Evolutionary conservation across 176 grass and related monocot genomes (phyloP).

Genomic region (Lolium rigidum): DNA sequence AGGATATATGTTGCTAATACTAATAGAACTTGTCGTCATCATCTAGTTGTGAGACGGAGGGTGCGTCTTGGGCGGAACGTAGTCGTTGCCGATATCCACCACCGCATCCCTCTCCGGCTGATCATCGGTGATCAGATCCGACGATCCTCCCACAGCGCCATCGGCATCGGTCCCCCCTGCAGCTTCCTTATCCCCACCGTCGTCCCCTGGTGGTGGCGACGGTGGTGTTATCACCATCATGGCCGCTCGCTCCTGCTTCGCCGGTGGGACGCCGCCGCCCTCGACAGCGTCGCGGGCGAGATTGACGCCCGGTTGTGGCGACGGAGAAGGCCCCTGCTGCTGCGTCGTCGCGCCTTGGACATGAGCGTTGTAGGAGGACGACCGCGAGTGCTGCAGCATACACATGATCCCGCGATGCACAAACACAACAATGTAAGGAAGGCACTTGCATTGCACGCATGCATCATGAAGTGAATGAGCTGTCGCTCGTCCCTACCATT

Average conservation of each 20-base stretch:
- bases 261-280: not conserved
- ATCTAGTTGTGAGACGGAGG: conserved; percentile 60
- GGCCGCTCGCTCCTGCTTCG: not conserved
- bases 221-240: not conserved
- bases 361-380: not conserved
- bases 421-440: not conserved
- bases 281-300: not conserved
- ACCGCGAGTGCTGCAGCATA: conserved; percentile 24
- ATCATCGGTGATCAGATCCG: conserved; percentile 6
- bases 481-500: not conserved
- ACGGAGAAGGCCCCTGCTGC: conserved; percentile 20
- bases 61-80: conserved; percentile 45
- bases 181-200: not conserved
- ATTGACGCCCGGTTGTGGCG: not conserved
- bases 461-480: not conserved
- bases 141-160: not conserved
- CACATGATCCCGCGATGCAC: not conserved
- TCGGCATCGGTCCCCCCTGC: not conserved
- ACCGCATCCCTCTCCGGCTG: not conserved
- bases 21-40: conserved; percentile 35
- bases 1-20: not conserved
- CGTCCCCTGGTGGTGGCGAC: not conserved
- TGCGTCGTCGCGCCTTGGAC: not conserved
- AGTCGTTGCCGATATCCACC: conserved; percentile 17
- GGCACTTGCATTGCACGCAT: not conserved